phyloP scores from a whole-genome alignment of 2,329 filamentous ascomycete genomes.

The Waltergamsia citrina region DNA sequence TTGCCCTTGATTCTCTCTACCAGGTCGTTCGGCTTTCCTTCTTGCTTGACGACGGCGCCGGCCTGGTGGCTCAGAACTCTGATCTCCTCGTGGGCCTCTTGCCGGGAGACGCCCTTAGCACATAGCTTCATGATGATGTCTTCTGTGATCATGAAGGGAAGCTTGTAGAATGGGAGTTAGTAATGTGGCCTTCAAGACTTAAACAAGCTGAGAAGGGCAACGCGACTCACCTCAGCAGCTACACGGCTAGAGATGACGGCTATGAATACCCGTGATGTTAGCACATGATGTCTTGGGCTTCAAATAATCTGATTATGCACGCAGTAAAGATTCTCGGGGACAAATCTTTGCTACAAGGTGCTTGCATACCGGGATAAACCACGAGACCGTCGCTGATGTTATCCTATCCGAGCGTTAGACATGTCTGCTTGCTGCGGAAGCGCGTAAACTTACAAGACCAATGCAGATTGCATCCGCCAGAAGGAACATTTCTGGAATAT shows the following conservation, averaged over 20 bases:
- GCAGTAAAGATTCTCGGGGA: too few species aligned
- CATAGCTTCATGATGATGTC: slow-evolving; percentile 69
- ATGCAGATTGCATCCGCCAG: slow-evolving; percentile 60
- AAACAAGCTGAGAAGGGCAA: too few species aligned
- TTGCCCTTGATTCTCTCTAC: slow-evolving; percentile 65
- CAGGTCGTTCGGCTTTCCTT: slow-evolving; percentile 72
- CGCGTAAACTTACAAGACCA: slow-evolving; percentile 25
- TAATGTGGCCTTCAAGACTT: slow-evolving; percentile 44
- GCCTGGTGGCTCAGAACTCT: slow-evolving; percentile 75
- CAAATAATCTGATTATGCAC: neutral
- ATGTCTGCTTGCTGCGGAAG: neutral
- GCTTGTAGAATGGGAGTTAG: slow-evolving; percentile 60
- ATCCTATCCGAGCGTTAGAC: slow-evolving; percentile 23
- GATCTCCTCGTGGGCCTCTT: slow-evolving; percentile 83
- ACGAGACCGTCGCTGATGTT: slow-evolving; percentile 61
- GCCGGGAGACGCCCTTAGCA: slow-evolving; percentile 59
- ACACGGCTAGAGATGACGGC: slow-evolving; percentile 1
- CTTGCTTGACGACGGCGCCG: neutral
- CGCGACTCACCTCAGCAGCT: neutral
- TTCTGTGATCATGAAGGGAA: slow-evolving; percentile 75
- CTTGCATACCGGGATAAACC: slow-evolving; percentile 52
- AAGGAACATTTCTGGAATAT: slow-evolving; percentile 58
- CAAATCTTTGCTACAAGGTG: neutral
- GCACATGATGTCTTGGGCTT: neutral
- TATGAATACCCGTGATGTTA: neutral